Base-by-base conservation (phyloP, 495 filamentous ascomycete species). In the Talaromyces stipitatus region DNA sequence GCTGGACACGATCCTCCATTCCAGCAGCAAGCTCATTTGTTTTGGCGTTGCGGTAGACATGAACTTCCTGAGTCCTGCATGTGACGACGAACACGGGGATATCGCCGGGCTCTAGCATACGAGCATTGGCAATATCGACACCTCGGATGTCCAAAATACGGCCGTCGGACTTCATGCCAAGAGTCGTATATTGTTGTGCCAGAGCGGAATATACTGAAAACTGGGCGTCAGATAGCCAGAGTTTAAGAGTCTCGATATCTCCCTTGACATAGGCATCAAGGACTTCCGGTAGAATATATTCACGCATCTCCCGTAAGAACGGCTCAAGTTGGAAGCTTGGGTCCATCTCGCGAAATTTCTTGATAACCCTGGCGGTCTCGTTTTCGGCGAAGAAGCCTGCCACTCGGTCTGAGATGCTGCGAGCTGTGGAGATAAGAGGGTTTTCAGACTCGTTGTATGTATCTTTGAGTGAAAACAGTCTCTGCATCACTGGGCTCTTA, bases 361-460 rank as follows among this genome's bases (percentile, higher is more conserved):
- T 96, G 77, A 98, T 92, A 2, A 98, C 94, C 78, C 81, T 85
- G 14, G 94, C 94, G 10, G 94, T 96, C 72, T 98, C 94, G 69
- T 96, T 98, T 69, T 97, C 94, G 32, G 94, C 94, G 61, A 98
- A 98, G 72, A 97, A 97, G 24, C 95, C 91, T 50, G 89, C 90
- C 27, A 98, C 81, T 41, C 88, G 82, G 70, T 98, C 94, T 10
- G 91, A 89, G 59, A 98, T 95, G 71, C 87, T 91, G 62, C 94
- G 88, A 2, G 92, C 94, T 5, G 91, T 96, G 45, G 84, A 87
- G 66, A 98, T 91, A 18, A 98, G 77, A 1, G 94, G 95, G 70
- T 98, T 97, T 67, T 97, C 92, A 26, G 92, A 96, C 72, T 98
- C 94, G 57, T 94, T 85, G 77, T 96, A 97, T 52, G 83, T 83